Base-by-base conservation (phyloP, 2,329 filamentous ascomycete genomes). In the Colletotrichum chlorophyti region DNA sequence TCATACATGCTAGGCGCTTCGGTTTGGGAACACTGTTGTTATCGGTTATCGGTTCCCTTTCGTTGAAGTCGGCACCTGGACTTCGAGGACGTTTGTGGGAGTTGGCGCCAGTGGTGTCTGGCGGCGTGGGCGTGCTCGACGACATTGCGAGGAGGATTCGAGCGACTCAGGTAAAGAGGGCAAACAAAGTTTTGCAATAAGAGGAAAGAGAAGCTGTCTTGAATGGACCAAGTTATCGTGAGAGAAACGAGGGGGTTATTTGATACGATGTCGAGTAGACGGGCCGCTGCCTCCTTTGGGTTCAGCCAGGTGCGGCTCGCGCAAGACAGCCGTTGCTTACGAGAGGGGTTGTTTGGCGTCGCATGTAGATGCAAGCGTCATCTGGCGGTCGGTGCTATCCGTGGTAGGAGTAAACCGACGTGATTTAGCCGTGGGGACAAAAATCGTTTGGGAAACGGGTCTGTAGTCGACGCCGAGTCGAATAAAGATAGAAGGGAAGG, bases 1-100 rank as follows among this genome's bases (percentile, higher is more conserved):
- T 88, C 70, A 97, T 91, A 73, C 95, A 99, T 32, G 95, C 95
- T 67, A 98, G 90, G 65, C 94, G 86, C 80, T 98, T 98, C n/a
- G 89, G 88, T 68, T 91, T 91, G 46, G 90, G 88, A 19, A 91
- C 80, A 66, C 74, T 80, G 45, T 77, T 73, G 63, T 87, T 86
- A 65, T 83, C 82, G 61, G 74, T 72, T 37, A 75, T 69, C 55
- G 73, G 72, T 60, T 79, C 77, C 58, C 77, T 76, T 53, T 71
- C 68, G 54, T 69, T 65, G 60, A 70, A 66, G 58, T 75, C 74
- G 53, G 71, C 69, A 43, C 74, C 65, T 32, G 58, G 62, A 37
- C 57, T 65, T 15, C 54, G 49, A 32, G 62, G 34, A 7, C 58
- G 58, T 48, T 62, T 58, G 29, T 62, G 58, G 14, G 55, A 48